Evolutionary conservation across 2,329 filamentous ascomycete species (phyloP), one percentile per base, ranked within the genome.

Genomic region (Pleoardoris graminearum): DNA sequence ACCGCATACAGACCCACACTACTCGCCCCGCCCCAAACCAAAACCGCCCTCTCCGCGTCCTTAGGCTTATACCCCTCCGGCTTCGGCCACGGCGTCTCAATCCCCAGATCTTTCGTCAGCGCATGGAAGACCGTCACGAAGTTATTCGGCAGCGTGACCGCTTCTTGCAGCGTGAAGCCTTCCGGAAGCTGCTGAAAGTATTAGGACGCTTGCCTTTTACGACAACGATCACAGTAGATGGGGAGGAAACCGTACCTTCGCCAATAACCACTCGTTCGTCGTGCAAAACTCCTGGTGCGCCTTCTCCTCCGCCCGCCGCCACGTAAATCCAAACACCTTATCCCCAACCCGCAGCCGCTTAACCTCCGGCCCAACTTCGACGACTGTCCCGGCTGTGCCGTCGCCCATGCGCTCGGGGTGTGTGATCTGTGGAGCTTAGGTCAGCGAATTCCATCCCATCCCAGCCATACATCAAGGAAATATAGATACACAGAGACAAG

Each of bases 61-160:
- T 51, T 36, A 1, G 73, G 48, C 65, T 73, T 36, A 56, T 72
- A 81, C 11, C 57, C 66, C 14, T 70, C 64, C 0, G 80, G 79
- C 37, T 79, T 77, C 0, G 83, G 83, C 82, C 83, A 86, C 0
- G 83, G 82, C 0, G 84, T 74, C 27, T 77, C 75, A 17, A 87
- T 67, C 0, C 68, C 74, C 11, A 87, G 71, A 54, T 86, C 82
- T 1, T 67, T 67, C 1, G 74, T 76, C 2, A 82, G 64, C 4
- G 81, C 73, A 62, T 87, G 82, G 65, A 85, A 82, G 10, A 80
- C 82, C 0, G 83, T 86, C 25, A 86, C 79, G 23, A 71, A 70
- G 39, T 85, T 86, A 43, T 81, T 80, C 0, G 82, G 79, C 2
- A 85, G 65, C 0, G 82, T 83, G 5, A 78, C 80, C 1, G 81